Conservation (phyloP, 73 alveolate genomes). For the Blepharisma japonicum region DNA sequence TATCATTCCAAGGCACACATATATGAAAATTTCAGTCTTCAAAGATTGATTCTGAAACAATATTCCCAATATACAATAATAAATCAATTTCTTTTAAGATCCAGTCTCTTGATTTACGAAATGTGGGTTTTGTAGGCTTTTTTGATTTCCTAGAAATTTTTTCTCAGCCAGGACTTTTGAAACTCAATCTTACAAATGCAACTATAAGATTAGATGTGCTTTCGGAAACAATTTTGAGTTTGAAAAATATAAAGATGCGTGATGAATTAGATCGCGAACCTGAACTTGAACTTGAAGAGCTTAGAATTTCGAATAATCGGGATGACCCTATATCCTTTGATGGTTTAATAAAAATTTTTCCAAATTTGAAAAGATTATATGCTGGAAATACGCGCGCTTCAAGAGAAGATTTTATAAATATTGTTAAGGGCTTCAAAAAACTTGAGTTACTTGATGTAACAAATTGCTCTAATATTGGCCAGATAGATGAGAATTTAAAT, state of each 20-base stretch:
- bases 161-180: background rate
- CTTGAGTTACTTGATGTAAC: background rate
- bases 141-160: background rate
- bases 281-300: constrained; percentile 15
- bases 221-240: background rate
- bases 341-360: background rate
- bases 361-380: background rate
- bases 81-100: no score
- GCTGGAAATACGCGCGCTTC: background rate
- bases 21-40: background rate
- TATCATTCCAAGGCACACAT: constrained; percentile 4
- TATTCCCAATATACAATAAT: no score
- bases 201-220: no score
- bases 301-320: background rate
- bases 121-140: background rate
- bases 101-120: background rate
- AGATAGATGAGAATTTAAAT: background rate
- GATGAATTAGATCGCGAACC: background rate
- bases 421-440: background rate
- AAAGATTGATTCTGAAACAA: no score
- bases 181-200: constrained; percentile 3
- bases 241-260: background rate
- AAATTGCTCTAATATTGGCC: background rate
- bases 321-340: background rate
- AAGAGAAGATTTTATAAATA: background rate